A percentile compares a stretch with the other conserved stretches of the same genome.
phyloP scores from a whole-genome alignment of 1,139 yeast genomes.

The Taiozyma sp. region DNA sequence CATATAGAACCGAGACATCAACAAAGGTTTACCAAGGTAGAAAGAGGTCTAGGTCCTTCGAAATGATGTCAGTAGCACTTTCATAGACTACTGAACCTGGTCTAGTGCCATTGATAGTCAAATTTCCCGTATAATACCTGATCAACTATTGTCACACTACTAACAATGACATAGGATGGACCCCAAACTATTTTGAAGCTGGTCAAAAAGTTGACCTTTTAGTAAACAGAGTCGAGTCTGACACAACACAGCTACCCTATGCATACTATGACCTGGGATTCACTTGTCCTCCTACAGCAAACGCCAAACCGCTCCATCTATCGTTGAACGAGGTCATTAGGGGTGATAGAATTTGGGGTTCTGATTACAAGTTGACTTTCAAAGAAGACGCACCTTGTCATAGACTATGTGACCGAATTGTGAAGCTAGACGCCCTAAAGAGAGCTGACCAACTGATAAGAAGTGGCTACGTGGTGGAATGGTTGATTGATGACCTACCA shows the following conservation, averaged over 20 bases:
- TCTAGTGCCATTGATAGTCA: background rate
- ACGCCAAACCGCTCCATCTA: conserved; percentile 55
- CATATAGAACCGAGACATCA: background rate
- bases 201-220: conserved; percentile 67
- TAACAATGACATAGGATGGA: conserved; percentile 24
- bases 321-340: conserved; percentile 74
- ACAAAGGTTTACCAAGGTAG: background rate
- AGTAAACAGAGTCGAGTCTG: conserved; percentile 78
- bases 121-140: conserved; percentile 4
- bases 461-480: conserved; percentile 73
- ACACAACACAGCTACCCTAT: conserved; percentile 71
- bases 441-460: conserved; percentile 60
- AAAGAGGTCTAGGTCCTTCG: background rate
- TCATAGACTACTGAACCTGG: background rate
- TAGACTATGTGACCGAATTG: conserved; percentile 60
- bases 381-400: conserved; percentile 62
- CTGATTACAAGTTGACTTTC: conserved; percentile 61
- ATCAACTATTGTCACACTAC: background rate
- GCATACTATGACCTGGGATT: conserved; percentile 76
- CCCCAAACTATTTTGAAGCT: conserved; percentile 27
- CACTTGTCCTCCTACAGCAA: conserved; percentile 65
- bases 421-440: conserved; percentile 44
- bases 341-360: conserved; percentile 78
- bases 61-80: background rate
- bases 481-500: conserved; percentile 83